Percentiles rank a stretch among this genome's conserved stretches.
These are phyloP conservation scores for Camellia sinensis DNA, from an alignment of 148 eudicot species.

Conservation along the genomic window DNA sequence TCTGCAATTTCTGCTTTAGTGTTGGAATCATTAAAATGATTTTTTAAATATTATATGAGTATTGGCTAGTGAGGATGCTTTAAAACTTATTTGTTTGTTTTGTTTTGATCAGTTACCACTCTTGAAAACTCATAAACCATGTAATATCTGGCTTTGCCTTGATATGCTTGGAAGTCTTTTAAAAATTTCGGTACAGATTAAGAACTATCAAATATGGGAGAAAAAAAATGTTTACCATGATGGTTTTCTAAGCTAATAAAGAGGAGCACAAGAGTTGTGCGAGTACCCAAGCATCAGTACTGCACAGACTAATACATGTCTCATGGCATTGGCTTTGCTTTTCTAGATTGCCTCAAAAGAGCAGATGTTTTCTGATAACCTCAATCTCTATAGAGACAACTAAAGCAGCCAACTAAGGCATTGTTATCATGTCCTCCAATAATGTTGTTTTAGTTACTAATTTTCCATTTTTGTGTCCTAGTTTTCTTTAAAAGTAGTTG, in stretches of 20 bases:
- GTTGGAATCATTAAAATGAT: neutral
- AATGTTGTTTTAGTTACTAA: neutral
- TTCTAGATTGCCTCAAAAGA: neutral
- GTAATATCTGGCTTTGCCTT: neutral
- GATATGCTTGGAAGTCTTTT: neutral
- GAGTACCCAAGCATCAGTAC: neutral
- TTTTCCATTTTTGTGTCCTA: neutral
- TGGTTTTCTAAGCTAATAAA: neutral
- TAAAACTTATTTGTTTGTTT: neutral
- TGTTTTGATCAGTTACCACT: too few species aligned
- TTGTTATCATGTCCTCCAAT: neutral
- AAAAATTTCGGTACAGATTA: neutral
- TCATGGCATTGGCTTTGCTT: neutral
- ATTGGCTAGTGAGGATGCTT: neutral
- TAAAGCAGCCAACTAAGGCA: neutral
- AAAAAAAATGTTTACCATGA: neutral
- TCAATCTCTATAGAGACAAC: neutral
- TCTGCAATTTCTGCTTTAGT: neutral
- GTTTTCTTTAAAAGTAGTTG: neutral
- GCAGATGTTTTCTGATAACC: neutral
- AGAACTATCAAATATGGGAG: neutral
- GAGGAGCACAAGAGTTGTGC: neutral
- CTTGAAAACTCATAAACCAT: neutral
- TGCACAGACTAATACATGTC: neutral
- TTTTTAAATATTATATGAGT: neutral